phyloP scores from a whole-genome alignment of 176 grass and related monocot species.

The Avena eriantha region DNA sequence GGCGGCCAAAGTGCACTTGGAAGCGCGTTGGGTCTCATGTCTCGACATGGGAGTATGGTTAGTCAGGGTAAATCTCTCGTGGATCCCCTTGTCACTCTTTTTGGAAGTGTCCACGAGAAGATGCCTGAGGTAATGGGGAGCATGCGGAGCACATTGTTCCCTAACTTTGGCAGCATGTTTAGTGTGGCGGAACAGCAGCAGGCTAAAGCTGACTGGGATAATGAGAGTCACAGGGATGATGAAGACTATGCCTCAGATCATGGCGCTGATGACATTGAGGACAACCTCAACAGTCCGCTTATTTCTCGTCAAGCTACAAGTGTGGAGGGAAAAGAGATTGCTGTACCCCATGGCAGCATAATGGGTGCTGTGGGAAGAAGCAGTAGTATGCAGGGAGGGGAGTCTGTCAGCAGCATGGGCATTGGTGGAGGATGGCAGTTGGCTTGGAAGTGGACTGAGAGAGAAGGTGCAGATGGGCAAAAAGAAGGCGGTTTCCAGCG shows the following conservation, averaged over 20 bases:
- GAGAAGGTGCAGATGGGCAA: slow-evolving; percentile 72
- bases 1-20: slow-evolving; percentile 76
- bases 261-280: slow-evolving; percentile 78
- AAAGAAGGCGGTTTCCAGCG: slow-evolving; percentile 90
- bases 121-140: slow-evolving; percentile 85
- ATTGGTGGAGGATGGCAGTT: slow-evolving; percentile 99
- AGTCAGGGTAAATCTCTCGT: slow-evolving; percentile 71
- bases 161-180: slow-evolving; percentile 99
- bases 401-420: slow-evolving; percentile 83
- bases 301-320: slow-evolving; percentile 90
- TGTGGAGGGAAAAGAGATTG: slow-evolving; percentile 85
- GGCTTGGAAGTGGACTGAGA: slow-evolving; percentile 98
- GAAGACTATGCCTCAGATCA: slow-evolving; percentile 78
- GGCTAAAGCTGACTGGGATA: slow-evolving; percentile 77
- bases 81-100: slow-evolving; percentile 90
- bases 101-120: slow-evolving; percentile 92
- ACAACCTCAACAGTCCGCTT: slow-evolving; percentile 81
- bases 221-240: slow-evolving; percentile 75
- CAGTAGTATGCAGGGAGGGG: slow-evolving; percentile 63
- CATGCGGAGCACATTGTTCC: slow-evolving; percentile 92
- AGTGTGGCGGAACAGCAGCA: slow-evolving; percentile 81
- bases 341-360: slow-evolving; percentile 60
- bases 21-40: slow-evolving; percentile 69
- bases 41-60: slow-evolving; percentile 69
- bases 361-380: slow-evolving; percentile 59